Conservation (phyloP, 257 asterid species). For the Handroanthus guayacan region DNA sequence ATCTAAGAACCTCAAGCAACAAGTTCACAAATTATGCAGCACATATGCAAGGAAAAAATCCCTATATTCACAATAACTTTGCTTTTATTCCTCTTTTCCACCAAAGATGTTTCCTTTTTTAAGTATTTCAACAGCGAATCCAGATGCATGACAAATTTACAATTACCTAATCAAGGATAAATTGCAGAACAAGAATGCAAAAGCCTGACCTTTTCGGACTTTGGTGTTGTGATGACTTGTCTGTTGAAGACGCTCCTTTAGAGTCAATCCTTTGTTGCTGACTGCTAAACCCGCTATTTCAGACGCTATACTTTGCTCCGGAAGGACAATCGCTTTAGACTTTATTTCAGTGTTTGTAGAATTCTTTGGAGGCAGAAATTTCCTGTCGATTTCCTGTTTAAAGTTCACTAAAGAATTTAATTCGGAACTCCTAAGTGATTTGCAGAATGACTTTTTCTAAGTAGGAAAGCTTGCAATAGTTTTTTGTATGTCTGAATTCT, state of each 20-base stretch:
- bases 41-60: background rate
- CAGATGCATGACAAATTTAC: background rate
- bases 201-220: too few relatives aligned
- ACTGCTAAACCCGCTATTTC: slow-evolving; percentile 83
- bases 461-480: too few relatives aligned
- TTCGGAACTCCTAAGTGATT: too few relatives aligned
- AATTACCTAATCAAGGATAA: too few relatives aligned
- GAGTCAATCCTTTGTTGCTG: slow-evolving; percentile 80
- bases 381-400: slow-evolving; percentile 84
- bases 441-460: too few relatives aligned
- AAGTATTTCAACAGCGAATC: background rate
- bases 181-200: too few relatives aligned
- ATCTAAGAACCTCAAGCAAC: background rate
- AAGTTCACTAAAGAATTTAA: background rate
- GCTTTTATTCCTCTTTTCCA: background rate
- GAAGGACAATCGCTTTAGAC: slow-evolving; percentile 83
- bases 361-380: slow-evolving; percentile 92
- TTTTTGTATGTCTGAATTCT: too few relatives aligned
- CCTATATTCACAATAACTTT: background rate
- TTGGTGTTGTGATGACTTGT: slow-evolving; percentile 66
- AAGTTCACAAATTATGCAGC: background rate
- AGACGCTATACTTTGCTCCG: slow-evolving; percentile 86
- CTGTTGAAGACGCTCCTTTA: slow-evolving; percentile 95
- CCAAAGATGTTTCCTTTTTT: background rate
- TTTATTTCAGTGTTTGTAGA: slow-evolving; percentile 81